Conservation (phyloP, 306 rosid species). For the Betula pendula region DNA sequence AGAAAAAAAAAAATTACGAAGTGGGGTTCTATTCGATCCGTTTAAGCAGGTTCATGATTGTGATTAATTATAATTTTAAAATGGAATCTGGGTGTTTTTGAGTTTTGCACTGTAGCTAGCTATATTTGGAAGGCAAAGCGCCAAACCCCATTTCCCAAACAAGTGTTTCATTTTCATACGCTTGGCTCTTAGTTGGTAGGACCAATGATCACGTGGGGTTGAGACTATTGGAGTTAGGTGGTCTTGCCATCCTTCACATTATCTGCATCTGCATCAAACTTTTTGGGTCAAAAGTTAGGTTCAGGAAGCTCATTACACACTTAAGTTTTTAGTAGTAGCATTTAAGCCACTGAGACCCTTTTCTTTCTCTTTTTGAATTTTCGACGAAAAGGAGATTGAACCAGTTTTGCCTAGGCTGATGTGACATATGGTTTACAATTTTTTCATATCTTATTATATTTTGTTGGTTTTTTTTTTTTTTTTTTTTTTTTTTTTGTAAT, state of each 20-base stretch:
- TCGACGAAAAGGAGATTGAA: too few relatives aligned
- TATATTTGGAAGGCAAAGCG: neutral
- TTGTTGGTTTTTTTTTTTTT: too few relatives aligned
- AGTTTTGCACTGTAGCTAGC: neutral
- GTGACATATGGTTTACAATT: too few relatives aligned
- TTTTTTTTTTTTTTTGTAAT: too few relatives aligned
- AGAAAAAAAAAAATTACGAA: neutral
- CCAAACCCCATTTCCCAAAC: neutral
- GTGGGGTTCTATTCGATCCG: neutral
- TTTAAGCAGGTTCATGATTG: conserved; percentile 6
- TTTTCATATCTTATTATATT: too few relatives aligned
- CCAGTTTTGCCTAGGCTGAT: too few relatives aligned
- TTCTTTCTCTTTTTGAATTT: too few relatives aligned
- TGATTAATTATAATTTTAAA: neutral
- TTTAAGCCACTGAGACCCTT: neutral
- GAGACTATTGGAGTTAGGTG: neutral
- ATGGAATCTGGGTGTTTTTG: neutral
- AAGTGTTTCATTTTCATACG: conserved; percentile 5
- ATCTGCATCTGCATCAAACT: neutral
- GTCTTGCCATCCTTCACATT: neutral
- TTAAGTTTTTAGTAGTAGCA: neutral
- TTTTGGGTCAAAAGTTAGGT: neutral
- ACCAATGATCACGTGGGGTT: neutral
- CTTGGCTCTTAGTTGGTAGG: conserved; percentile 20
- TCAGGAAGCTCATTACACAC: too few relatives aligned